Evolutionary conservation across 192 early-diverging fungal species (phyloP).

Genomic region (Umbelopsis vinacea): DNA sequence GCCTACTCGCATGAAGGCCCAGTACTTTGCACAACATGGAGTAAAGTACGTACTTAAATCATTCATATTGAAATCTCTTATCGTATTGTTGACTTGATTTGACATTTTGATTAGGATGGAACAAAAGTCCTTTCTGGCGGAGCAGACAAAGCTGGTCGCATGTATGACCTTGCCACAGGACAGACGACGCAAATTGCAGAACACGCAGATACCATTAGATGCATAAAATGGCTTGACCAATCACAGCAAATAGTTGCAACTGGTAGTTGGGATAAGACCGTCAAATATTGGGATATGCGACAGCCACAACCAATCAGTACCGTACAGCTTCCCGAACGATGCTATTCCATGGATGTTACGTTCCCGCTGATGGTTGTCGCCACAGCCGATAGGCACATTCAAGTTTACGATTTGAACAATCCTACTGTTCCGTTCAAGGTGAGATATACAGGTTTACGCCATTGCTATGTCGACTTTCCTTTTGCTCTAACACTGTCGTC

Average conservation of each 20-base stretch:
- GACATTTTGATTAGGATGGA: constrained; percentile 70
- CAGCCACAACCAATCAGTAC: constrained; percentile 74
- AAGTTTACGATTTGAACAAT: constrained; percentile 81
- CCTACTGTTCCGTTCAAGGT: constrained; percentile 78
- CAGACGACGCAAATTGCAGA: constrained; percentile 83
- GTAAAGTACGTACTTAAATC: constrained; percentile 55
- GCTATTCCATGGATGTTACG: constrained; percentile 87
- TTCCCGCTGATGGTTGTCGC: constrained; percentile 88
- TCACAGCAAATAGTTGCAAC: constrained; percentile 75
- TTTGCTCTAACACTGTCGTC: background rate
- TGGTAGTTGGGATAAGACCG: constrained; percentile 95
- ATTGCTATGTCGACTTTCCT: background rate
- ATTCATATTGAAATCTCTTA: background rate
- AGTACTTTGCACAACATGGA: constrained; percentile 84
- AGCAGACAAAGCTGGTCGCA: constrained; percentile 84
- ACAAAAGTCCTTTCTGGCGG: constrained; percentile 88
- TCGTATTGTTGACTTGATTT: background rate
- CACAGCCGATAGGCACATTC: constrained; percentile 86
- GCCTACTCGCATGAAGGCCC: constrained; percentile 82
- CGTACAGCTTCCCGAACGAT: constrained; percentile 82
- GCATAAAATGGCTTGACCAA: constrained; percentile 77
- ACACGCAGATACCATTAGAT: constrained; percentile 90
- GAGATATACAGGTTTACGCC: background rate
- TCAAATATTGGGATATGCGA: constrained; percentile 97
- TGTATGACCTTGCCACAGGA: constrained; percentile 84